Evolutionary conservation across 257 asterid species (phyloP), one percentile per base, ranked within the genome.

Genomic region (Buddleja alternifolia): DNA sequence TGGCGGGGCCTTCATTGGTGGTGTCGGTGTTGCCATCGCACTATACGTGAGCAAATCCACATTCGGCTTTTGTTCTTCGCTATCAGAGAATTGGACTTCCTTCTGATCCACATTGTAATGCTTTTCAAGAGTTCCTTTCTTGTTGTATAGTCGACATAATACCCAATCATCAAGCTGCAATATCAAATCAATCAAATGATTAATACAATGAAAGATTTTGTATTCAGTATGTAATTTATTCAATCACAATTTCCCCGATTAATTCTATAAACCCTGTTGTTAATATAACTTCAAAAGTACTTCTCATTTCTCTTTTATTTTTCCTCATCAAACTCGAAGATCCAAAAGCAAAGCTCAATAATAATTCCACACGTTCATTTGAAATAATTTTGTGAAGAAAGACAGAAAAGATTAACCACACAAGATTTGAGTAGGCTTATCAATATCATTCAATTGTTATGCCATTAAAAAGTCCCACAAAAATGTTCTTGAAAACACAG

Each of bases 101-200:
- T 62, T 74, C 50, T 79, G 75, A 25, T 80, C 82, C 25, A 79
- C 77, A n/a, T 67, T 71, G 79, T 55, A 66, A 63, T 83, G 85
- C 68, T 78, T 84, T 23, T 84, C 87, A 0, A 78, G 73, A 14
- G 84, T 73, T 69, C 88, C 83, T 66, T 84, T 84, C 87, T 84
- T 84, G 80, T 84, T 84, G 84, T 84, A 84, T 63, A 84, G 79
- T 46, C 90, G 85, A 64, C 90, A 84, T 23, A 84, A 70, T 4
- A 84, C 90, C 82, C 82, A 84, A 64, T 84, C 90, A 62, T 84
- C 90, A 46, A 84, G 90, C 90, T 83, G 88, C 70, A 78, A 71
- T 25, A 67, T 25, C 62, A 44, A 16, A 32, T 1, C 10, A 64
- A 54, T 44, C 44, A 44, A 51, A 24, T 5, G 42, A 60, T 74